These are phyloP conservation scores for Pseudocercospora musae DNA, from an alignment of 2,329 filamentous ascomycete genomes.

Conservation along the genomic window DNA sequence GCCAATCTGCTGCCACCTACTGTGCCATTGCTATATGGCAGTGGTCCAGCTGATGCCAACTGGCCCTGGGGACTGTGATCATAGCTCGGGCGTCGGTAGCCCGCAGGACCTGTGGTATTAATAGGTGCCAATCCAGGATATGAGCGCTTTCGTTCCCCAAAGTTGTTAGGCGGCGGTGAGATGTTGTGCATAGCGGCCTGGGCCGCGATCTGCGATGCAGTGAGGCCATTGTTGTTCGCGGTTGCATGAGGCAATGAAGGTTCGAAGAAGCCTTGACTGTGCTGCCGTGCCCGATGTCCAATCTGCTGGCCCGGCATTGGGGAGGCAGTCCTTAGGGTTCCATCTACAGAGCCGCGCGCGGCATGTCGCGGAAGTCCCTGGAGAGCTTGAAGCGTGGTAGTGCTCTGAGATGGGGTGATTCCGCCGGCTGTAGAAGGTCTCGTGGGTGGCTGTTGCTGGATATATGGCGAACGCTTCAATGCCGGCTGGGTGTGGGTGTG, in stretches of 20 bases:
- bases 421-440: constrained; percentile 35
- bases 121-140: constrained; percentile 65
- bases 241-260: constrained; percentile 59
- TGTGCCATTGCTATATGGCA: constrained; percentile 58
- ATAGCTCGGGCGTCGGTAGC: constrained; percentile 27
- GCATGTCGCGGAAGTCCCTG: constrained; percentile 35
- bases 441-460: constrained; percentile 28
- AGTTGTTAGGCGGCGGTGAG: constrained; percentile 27
- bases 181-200: constrained; percentile 67
- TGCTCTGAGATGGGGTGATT: constrained; percentile 31
- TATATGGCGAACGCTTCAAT: constrained; percentile 39
- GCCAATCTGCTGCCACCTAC: constrained; percentile 60
- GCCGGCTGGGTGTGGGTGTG: constrained; percentile 34
- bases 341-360: constrained; percentile 36
- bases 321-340: constrained; percentile 27
- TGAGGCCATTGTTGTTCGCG: constrained; percentile 39
- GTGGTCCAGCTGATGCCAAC: constrained; percentile 20
- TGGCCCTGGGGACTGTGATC: constrained; percentile 34
- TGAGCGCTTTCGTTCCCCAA: constrained; percentile 60
- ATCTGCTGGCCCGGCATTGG: constrained; percentile 34
- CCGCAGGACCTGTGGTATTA: constrained; percentile 29
- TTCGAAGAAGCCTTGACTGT: constrained; percentile 74
- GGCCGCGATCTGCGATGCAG: constrained; percentile 75
- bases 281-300: constrained; percentile 62
- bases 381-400: constrained; percentile 35